A percentile compares a stretch with the other conserved stretches of the same genome.
Conservation (phyloP, 2,329 filamentous ascomycete species). For the Monosporascus ibericus region DNA sequence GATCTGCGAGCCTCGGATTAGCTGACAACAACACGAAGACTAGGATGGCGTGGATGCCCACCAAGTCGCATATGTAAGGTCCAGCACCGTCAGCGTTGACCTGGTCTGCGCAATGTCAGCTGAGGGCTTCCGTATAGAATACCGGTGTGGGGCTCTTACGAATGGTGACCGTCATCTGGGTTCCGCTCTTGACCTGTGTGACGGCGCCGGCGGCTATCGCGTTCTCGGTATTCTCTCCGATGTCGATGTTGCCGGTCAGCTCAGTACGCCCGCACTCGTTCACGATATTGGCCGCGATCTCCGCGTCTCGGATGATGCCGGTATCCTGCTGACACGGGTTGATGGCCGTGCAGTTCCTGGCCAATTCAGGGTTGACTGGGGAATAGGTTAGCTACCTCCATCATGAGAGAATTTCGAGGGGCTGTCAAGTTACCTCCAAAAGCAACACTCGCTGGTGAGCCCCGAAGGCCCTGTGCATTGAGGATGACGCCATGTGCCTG, state of each 20-base stretch:
- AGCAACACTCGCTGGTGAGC: conserved; percentile 42
- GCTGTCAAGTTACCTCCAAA: conserved; percentile 34
- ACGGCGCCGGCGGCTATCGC: conserved; percentile 39
- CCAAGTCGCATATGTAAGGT: conserved; percentile 49
- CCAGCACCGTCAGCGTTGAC: conserved; percentile 49
- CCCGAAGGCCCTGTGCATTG: conserved; percentile 37
- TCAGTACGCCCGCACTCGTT: conserved; percentile 59
- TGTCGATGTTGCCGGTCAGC: conserved; percentile 54
- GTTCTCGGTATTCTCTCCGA: conserved; percentile 49
- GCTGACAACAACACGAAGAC: background rate
- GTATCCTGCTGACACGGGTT: conserved; percentile 61
- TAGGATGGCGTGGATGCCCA: conserved; percentile 27
- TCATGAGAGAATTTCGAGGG: background rate
- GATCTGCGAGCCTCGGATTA: conserved; percentile 1
- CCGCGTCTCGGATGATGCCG: conserved; percentile 55
- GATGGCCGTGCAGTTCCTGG: conserved; percentile 58
- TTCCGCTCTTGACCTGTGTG: conserved; percentile 43
- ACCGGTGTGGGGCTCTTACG: conserved; percentile 14
- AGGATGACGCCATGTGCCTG: conserved; percentile 42
- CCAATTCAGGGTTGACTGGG: conserved; percentile 46
- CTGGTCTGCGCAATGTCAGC: conserved; percentile 31
- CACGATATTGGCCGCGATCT: conserved; percentile 45
- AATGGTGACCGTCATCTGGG: conserved; percentile 38
- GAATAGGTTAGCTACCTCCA: background rate
- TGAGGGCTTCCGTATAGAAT: no score